Evolutionary conservation across 192 early-diverging fungal genomes (phyloP).

Genomic region (Entomortierella lignicola): DNA sequence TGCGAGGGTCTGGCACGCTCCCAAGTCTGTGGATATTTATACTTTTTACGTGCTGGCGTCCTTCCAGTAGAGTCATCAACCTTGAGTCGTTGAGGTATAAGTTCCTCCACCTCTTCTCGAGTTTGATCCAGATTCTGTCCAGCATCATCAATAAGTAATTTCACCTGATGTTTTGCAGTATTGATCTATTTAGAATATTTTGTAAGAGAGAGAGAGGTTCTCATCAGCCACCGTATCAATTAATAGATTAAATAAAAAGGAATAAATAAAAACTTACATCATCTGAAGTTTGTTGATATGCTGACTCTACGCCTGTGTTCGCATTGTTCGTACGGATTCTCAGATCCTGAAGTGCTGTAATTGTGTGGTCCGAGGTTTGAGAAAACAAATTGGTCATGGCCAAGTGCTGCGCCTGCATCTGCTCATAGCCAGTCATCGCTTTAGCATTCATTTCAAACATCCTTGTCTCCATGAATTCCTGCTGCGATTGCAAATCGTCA

Average conservation of each 20-base stretch:
- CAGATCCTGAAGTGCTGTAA: slow-evolving; percentile 25
- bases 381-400: slow-evolving; percentile 11
- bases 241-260: too few species aligned
- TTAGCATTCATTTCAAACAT: slow-evolving; percentile 12
- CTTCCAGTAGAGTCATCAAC: slow-evolving; percentile 47
- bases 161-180: not conserved
- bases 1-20: slow-evolving; percentile 25
- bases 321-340: not conserved
- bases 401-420: slow-evolving; percentile 6
- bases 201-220: not conserved
- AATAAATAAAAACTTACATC: slow-evolving; percentile 11
- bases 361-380: slow-evolving; percentile 16
- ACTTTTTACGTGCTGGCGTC: slow-evolving; percentile 36
- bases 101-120: slow-evolving; percentile 20
- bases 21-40: slow-evolving; percentile 43
- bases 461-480: slow-evolving; percentile 9
- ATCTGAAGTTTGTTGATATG: not conserved
- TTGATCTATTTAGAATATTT: slow-evolving; percentile 3
- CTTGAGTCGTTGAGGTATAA: slow-evolving; percentile 31
- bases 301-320: not conserved
- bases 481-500: slow-evolving; percentile 14
- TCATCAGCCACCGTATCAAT: too few species aligned
- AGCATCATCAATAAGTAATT: slow-evolving; percentile 12
- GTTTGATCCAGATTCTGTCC: slow-evolving; percentile 17
- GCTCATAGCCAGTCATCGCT: slow-evolving; percentile 9